A percentile compares a stretch with the other conserved stretches of the same genome.
Evolutionary conservation across 495 filamentous ascomycete genomes (phyloP).

Genomic region (Podospora didyma): DNA sequence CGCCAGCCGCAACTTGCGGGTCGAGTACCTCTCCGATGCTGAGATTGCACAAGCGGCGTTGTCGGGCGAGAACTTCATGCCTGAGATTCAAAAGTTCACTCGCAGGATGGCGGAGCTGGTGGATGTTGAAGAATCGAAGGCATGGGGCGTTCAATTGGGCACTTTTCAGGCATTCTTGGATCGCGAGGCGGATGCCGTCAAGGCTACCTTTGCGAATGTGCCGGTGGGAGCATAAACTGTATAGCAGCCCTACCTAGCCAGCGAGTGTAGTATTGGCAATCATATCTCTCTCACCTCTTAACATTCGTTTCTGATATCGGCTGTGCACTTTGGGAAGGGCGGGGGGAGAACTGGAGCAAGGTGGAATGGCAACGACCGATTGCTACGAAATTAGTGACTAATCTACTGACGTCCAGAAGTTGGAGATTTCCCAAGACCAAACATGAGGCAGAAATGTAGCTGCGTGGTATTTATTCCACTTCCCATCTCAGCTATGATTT

Average conservation of each 20-base stretch:
- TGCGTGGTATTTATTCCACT: no score
- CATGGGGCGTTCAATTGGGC: slow-evolving; percentile 25
- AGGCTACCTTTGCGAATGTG: slow-evolving; percentile 17
- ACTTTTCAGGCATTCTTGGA: slow-evolving; percentile 37
- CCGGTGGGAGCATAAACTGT: background rate
- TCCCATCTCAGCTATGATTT: no score
- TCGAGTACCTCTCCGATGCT: slow-evolving; percentile 34
- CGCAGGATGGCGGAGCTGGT: slow-evolving; percentile 30
- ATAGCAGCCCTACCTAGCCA: background rate
- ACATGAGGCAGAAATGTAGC: no score
- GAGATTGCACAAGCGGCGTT: slow-evolving; percentile 26
- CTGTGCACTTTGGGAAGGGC: no score
- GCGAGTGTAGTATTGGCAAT: no score
- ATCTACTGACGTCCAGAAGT: no score
- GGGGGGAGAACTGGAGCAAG: no score
- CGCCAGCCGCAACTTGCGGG: slow-evolving; percentile 30
- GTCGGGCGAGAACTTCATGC: slow-evolving; percentile 21
- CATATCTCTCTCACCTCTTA: no score
- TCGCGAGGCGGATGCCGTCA: slow-evolving; percentile 30
- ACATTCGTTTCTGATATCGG: no score
- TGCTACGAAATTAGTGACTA: no score
- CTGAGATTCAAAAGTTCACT: slow-evolving; percentile 11
- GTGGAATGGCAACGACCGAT: no score
- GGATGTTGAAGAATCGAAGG: slow-evolving; percentile 32
- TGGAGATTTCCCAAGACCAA: no score